Percentiles rank a stretch among this genome's conserved stretches.
Conservation (phyloP, 352 stramenopile genomes). For the Phytopythium delawarense region DNA sequence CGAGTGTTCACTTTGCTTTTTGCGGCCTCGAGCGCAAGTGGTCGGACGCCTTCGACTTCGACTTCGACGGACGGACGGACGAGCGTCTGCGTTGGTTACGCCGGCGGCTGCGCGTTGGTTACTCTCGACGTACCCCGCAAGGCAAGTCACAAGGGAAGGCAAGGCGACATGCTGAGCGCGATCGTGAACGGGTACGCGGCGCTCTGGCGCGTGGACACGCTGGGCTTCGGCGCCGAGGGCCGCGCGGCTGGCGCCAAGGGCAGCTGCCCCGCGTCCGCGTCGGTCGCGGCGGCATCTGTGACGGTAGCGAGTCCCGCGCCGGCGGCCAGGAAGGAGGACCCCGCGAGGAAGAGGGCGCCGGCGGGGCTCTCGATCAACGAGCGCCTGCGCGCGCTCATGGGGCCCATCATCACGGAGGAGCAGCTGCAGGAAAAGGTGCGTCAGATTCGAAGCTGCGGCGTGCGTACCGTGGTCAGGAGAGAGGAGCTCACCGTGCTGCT, state of each 20-base stretch:
- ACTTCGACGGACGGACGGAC: neutral
- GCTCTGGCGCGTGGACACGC: slow-evolving; percentile 44
- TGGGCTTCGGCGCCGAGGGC: slow-evolving; percentile 21
- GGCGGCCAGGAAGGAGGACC: neutral
- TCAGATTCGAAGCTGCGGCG: neutral
- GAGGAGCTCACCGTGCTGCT: neutral
- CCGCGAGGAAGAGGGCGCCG: slow-evolving; percentile 7
- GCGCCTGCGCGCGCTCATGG: slow-evolving; percentile 53
- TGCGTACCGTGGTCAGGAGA: too few relatives aligned
- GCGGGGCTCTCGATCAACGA: slow-evolving; percentile 48
- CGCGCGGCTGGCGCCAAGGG: neutral
- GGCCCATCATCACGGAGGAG: slow-evolving; percentile 54
- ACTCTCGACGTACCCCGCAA: neutral
- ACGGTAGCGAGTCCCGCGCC: neutral
- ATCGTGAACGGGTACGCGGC: slow-evolving; percentile 27
- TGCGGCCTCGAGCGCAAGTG: neutral
- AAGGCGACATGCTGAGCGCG: slow-evolving; percentile 17
- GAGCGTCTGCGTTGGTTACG: neutral
- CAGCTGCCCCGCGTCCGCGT: slow-evolving; percentile 2
- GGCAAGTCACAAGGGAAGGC: too few relatives aligned
- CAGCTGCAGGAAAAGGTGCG: slow-evolving; percentile 45
- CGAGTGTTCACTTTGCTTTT: slow-evolving; percentile 1
- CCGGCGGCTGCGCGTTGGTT: neutral
- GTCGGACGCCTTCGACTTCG: too few relatives aligned
- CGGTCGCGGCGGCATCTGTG: slow-evolving; percentile 3